Evolutionary conservation across 129 eudicot species (phyloP).

Genomic region (Escallonia rubra): DNA sequence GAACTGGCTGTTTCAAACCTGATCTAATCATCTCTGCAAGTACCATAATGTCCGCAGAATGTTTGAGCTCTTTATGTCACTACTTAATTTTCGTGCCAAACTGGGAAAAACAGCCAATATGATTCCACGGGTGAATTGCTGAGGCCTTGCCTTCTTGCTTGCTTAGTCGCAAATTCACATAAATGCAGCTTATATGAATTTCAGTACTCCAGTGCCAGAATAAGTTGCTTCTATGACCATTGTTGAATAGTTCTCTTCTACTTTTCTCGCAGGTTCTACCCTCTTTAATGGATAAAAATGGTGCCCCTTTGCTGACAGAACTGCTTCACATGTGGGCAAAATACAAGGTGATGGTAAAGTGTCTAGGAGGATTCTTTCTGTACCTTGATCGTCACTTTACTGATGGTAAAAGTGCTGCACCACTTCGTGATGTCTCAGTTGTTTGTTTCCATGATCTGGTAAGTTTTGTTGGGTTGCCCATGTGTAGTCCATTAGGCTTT

Average conservation of each 20-base stretch:
- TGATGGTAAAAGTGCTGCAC: constrained; percentile 15
- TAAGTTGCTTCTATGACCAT: not conserved
- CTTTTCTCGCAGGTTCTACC: constrained; percentile 44
- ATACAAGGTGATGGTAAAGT: constrained; percentile 48
- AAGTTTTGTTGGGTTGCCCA: not conserved
- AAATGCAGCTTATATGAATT: no score
- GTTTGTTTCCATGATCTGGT: constrained; percentile 48
- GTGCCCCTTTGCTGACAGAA: constrained; percentile 26
- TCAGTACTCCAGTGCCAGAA: no score
- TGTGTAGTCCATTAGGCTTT: not conserved
- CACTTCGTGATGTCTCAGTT: constrained; percentile 32
- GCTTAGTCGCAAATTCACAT: no score
- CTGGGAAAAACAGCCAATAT: no score
- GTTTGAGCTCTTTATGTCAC: no score
- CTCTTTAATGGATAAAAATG: constrained; percentile 31
- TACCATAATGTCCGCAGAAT: no score
- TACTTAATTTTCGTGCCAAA: no score
- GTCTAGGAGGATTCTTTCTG: constrained; percentile 43
- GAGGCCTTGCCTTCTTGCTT: no score
- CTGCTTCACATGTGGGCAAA: constrained; percentile 42
- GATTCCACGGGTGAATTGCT: no score
- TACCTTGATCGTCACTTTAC: constrained; percentile 45
- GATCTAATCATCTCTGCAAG: no score
- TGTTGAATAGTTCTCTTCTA: not conserved
- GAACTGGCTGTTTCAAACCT: no score